Evolutionary conservation across 2,329 filamentous ascomycete species (phyloP), one percentile per base, ranked within the genome.

Genomic region (Paraphaeosphaeria sporulosa): DNA sequence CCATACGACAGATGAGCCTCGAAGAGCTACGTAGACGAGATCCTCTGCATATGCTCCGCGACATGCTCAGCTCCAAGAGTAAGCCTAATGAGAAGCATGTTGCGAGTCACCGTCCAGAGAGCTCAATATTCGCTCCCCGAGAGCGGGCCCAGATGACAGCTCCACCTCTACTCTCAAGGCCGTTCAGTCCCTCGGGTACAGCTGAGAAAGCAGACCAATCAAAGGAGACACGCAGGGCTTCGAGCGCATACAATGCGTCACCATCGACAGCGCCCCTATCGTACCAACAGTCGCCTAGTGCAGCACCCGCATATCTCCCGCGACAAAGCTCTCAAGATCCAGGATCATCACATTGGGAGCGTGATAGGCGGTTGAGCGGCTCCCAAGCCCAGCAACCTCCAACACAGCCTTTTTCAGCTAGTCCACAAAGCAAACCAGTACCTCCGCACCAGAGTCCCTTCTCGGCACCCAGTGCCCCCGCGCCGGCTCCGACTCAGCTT

Each of bases 361-460:
- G 64, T 21, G 68, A 69, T 17, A 71, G 72, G 49, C 71, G 70
- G 12, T 54, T 64, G 42, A 76, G 73, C 58, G 67, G 64, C 30
- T 71, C 72, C 27, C 72, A 76, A 55, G 62, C 60, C 55, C 61
- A 67, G 25, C 70, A 67, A 54, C 65, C 66, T 30, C 59, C 67
- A n/a, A 62, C 48, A 9, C 68, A 69, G 30, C 69, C 67, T 13
- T 74, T 72, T 55, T 67, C 66, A 46, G 64, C 60, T 4, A 71
- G 66, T 47, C 69, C 69, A 19, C 68, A 67, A 43, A 67, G 55
- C 30, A 68, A 62, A 48, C 38, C 65, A 43, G 65, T 66, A 38
- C 59, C 70, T 17, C 57, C 66, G 47, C 73, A 75, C 58, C 72
- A 75, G 40, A 76, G 72, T 51, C 72, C 73, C 34, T 76, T 76